Conservation (phyloP, 768 basidiomycete species). For the Candolleomyces eurysporus region DNA sequence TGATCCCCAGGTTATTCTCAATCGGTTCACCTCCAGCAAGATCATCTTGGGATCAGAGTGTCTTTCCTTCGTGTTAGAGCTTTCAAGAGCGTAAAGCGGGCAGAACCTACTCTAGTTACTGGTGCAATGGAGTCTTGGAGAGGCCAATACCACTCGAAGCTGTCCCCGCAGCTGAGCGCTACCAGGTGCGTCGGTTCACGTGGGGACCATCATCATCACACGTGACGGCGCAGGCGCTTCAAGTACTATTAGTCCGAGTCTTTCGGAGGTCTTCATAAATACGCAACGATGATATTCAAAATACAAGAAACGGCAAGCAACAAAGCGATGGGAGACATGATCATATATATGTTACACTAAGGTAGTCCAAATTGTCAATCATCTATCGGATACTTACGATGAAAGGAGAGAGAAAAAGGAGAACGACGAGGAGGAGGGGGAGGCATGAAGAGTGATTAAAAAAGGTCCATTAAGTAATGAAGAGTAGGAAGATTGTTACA, state of each 20-base stretch:
- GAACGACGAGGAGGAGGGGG: not conserved
- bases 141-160: too few species aligned
- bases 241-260: too few species aligned
- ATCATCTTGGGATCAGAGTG: conserved; percentile 46
- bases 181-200: too few species aligned
- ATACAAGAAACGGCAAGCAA: conserved; percentile 4
- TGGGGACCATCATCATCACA: too few species aligned
- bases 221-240: too few species aligned
- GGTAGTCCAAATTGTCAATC: conserved; percentile 8
- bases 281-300: not conserved
- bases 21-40: conserved; percentile 68
- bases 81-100: too few species aligned
- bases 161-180: too few species aligned
- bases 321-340: not conserved
- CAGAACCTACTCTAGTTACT: too few species aligned
- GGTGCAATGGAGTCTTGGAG: too few species aligned
- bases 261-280: not conserved
- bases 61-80: too few species aligned
- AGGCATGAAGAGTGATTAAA: not conserved
- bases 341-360: conserved; percentile 9
- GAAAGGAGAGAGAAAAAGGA: not conserved
- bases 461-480: not conserved
- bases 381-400: not conserved
- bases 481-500: not conserved
- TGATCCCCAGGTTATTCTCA: not conserved